A percentile compares a stretch with the other conserved stretches of the same genome.
phyloP scores from a whole-genome alignment of 2,329 filamentous ascomycete species.

The Talaromyces sp. region DNA sequence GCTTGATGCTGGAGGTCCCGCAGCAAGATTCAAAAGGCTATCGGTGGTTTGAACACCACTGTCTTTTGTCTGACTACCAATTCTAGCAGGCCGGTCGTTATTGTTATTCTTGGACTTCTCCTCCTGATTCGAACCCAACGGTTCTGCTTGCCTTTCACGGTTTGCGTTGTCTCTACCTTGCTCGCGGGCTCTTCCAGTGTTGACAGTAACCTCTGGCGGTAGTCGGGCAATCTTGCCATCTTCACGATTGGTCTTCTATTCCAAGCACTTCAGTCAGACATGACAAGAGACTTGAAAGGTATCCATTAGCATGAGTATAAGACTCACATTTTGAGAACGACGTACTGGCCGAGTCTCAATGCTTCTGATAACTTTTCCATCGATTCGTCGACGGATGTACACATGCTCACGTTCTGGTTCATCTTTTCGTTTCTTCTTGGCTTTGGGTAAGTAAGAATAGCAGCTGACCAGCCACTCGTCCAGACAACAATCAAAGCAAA shows the following conservation, averaged over 20 bases:
- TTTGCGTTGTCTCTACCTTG: background rate
- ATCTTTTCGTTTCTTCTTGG: background rate
- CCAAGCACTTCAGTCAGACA: background rate
- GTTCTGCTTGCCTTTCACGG: background rate
- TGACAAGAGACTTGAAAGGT: no score
- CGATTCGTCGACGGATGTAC: background rate
- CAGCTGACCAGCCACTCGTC: background rate
- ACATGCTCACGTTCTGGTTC: background rate
- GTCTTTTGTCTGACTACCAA: background rate
- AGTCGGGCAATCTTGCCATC: background rate
- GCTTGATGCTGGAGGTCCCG: background rate
- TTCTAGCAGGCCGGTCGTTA: background rate
- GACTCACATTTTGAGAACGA: background rate
- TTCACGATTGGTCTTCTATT: background rate
- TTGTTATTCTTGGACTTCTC: background rate
- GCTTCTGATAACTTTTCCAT: background rate
- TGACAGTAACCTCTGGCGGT: background rate
- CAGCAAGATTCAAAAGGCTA: background rate
- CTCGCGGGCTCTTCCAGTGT: background rate
- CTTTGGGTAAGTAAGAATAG: background rate
- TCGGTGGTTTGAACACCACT: background rate
- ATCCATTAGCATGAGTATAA: background rate
- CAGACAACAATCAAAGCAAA: background rate
- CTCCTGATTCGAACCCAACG: background rate
- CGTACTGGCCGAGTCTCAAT: conserved; percentile 12